Percentiles rank a stretch among this genome's conserved stretches.
phyloP scores from a whole-genome alignment of 192 early-diverging fungal genomes.

The Dimargaris xerosporica region DNA sequence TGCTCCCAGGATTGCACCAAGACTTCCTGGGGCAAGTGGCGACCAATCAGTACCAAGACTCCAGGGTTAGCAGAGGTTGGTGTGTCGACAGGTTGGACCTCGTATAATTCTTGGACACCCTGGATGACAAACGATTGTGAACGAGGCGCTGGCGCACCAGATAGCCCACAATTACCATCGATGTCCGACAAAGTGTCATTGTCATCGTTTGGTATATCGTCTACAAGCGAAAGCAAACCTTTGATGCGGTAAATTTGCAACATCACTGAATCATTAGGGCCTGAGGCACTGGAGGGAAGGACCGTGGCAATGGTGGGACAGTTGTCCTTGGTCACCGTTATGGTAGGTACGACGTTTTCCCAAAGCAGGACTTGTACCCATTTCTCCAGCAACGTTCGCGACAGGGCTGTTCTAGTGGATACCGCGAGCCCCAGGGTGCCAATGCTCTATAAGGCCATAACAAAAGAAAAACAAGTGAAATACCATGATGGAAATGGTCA shows the following conservation, averaged over 20 bases:
- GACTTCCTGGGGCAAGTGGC: not conserved
- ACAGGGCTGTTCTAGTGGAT: not conserved
- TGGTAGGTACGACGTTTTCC: not conserved
- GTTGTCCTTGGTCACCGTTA: not conserved
- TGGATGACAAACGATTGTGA: not conserved
- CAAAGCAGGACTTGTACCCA: conserved; percentile 6
- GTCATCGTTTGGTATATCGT: not conserved
- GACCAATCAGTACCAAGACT: conserved; percentile 6
- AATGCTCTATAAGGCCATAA: not conserved
- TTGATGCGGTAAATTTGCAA: conserved; percentile 10
- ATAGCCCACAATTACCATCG: too few species aligned
- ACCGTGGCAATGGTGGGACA: too few species aligned
- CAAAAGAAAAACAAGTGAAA: not conserved
- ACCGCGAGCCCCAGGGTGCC: not conserved
- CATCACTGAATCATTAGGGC: not conserved
- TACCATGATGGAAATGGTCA: too few species aligned
- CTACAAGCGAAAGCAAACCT: not conserved
- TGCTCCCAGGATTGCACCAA: not conserved
- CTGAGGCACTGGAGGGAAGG: not conserved
- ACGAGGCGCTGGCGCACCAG: too few species aligned
- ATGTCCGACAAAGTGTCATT: too few species aligned
- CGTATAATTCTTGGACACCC: conserved; percentile 10
- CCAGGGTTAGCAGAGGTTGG: not conserved
- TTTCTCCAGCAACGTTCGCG: not conserved
- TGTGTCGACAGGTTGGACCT: not conserved